These are phyloP conservation scores for Populus nigra DNA, from an alignment of 345 rosid species.

Conservation along the genomic window DNA sequence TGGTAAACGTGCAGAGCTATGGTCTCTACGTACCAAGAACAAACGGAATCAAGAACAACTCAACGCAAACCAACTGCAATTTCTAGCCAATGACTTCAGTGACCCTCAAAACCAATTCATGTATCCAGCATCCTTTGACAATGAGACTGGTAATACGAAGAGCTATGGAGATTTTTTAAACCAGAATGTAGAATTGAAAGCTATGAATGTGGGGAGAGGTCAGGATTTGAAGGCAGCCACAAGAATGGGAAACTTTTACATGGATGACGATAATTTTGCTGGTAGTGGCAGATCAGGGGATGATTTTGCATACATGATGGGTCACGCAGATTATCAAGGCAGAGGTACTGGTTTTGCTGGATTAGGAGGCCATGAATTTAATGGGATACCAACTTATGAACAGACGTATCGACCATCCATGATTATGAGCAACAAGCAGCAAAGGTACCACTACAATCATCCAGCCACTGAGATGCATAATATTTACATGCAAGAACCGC, in stretches of 20 bases:
- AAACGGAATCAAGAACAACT: conserved; percentile 18
- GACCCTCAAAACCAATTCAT: conserved; percentile 13
- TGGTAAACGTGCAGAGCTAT: conserved; percentile 61
- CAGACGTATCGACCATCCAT: conserved; percentile 14
- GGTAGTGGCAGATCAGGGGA: neutral
- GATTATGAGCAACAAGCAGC: conserved; percentile 13
- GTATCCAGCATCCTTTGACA: conserved; percentile 25
- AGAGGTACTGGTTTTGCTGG: conserved; percentile 15
- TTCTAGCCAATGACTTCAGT: conserved; percentile 13
- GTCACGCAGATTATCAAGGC: conserved; percentile 10
- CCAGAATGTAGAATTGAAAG: conserved; percentile 8
- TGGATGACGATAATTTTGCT: conserved; percentile 10
- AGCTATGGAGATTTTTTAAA: conserved; percentile 9
- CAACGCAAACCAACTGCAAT: conserved; percentile 6
- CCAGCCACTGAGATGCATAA: conserved; percentile 20
- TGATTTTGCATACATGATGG: conserved; percentile 9
- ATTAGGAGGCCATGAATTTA: conserved; percentile 11
- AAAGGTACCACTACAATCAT: conserved; percentile 11
- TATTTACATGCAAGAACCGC: conserved; percentile 10
- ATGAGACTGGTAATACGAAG: conserved; percentile 13
- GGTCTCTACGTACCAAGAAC: conserved; percentile 29
- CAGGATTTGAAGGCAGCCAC: conserved; percentile 7
- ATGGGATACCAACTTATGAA: conserved; percentile 16
- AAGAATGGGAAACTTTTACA: conserved; percentile 9
- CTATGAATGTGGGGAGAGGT: neutral